Base-by-base conservation (phyloP, 768 basidiomycete genomes). In the Calvatia gigantea region DNA sequence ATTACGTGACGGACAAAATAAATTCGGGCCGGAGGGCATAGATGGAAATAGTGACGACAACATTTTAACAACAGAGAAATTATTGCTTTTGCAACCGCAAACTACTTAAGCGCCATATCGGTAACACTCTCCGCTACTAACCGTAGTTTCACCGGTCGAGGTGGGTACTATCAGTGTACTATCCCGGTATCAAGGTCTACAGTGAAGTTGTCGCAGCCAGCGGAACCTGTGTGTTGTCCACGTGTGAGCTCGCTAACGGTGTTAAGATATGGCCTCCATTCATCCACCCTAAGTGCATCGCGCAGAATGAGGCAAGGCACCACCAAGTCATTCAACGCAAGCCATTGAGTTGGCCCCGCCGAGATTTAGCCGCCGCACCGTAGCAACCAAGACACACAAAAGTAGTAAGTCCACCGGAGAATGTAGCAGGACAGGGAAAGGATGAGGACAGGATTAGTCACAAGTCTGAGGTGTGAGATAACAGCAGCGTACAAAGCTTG, bases 221-320 rank as follows among this genome's bases (percentile, higher is more conserved):
- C 41, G 19, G 41, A 23, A 17, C 9, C 41, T 12, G 41, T 21
- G 1, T 17, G 19, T 42, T 42, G 41, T 19, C 66, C 63, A 29
- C 72, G 71, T 21, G 70, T 70, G 21, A 74, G 62, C 53, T 75
- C 72, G 62, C 73, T 71, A 27, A 77, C 69, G 50, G 71, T 77
- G 31, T 67, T 67, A 42, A 78, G 63, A 54, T 78, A 80, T 1
- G 70, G 65, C 8, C 71, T 72, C 78, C 77, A 79, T 46, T 78
- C 76, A 57, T 76, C 75, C 60, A 74, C 44, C 56, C 79, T 79
- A 58, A 23, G 5, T 11, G 4, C 11, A 2, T 42, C 25, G 11
- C 41, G 19, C 41, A 42, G 25, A 0, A 21, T 23, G 19, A 4
- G 25, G 19, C 3, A 6, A 21, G 21, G 19, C 5, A n/a, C 15